Conservation (phyloP, 1,139 yeast genomes). For the Pichia terricola region DNA sequence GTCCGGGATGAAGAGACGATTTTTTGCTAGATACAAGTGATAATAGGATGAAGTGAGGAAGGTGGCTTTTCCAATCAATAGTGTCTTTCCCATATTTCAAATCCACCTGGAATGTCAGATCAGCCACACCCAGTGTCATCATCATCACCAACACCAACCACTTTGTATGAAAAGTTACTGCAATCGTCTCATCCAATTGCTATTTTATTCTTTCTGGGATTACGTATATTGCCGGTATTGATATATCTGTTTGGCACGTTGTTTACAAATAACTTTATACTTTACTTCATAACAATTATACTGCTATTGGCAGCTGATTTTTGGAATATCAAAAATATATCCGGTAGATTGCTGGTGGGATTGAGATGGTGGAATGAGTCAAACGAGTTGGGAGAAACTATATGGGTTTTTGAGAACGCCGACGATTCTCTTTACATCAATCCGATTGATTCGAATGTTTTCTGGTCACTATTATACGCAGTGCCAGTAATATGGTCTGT, state of each 20-base stretch:
- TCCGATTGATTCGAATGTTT: conserved; percentile 82
- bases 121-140: neutral
- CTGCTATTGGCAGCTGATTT: conserved; percentile 79
- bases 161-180: conserved; percentile 24
- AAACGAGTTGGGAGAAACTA: conserved; percentile 54
- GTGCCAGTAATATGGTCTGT: conserved; percentile 71
- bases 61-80: no score
- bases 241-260: conserved; percentile 64
- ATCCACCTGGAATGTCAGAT: neutral
- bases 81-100: no score
- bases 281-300: conserved; percentile 70
- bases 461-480: conserved; percentile 72
- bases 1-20: no score
- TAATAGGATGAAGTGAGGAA: no score
- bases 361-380: conserved; percentile 92
- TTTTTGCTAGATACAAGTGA: no score
- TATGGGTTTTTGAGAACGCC: conserved; percentile 86
- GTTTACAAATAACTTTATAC: conserved; percentile 55
- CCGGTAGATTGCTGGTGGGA: conserved; percentile 85
- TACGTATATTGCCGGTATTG: conserved; percentile 55
- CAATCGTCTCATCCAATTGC: conserved; percentile 84
- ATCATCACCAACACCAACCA: conserved; percentile 1
- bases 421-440: conserved; percentile 76
- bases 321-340: conserved; percentile 86
- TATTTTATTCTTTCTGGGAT: conserved; percentile 49